Evolutionary conservation across 1,284 basidiomycete genomes (phyloP).

Genomic region (Caloboletus inedulis): DNA sequence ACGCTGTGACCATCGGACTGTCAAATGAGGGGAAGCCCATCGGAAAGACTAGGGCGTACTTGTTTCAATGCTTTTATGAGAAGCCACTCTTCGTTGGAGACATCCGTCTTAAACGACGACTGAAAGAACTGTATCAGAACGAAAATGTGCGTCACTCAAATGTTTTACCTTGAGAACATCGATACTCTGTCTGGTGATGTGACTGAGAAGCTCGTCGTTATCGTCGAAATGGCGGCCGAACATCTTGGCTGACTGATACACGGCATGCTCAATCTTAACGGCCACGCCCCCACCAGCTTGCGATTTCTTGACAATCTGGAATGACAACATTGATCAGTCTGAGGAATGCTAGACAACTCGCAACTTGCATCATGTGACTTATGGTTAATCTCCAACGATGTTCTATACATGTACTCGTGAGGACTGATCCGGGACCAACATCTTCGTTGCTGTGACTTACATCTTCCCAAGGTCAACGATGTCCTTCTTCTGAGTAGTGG

Average conservation of each 20-base stretch:
- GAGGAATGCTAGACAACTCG: background rate
- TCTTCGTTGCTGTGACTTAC: slow-evolving; percentile 45
- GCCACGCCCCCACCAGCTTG: slow-evolving; percentile 96
- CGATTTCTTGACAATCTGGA: slow-evolving; percentile 83
- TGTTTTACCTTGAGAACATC: slow-evolving; percentile 83
- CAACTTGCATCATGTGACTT: slow-evolving; percentile 66
- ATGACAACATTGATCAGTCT: slow-evolving; percentile 16
- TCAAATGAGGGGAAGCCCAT: background rate
- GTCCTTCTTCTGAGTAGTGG: slow-evolving; percentile 85
- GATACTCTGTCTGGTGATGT: slow-evolving; percentile 89
- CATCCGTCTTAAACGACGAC: slow-evolving; percentile 87
- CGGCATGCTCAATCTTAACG: slow-evolving; percentile 97
- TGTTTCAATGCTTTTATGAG: slow-evolving; percentile 92
- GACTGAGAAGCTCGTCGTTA: slow-evolving; percentile 90
- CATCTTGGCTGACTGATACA: slow-evolving; percentile 94
- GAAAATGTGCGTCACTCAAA: background rate
- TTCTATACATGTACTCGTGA: slow-evolving; percentile 47
- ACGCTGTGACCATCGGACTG: slow-evolving; percentile 29
- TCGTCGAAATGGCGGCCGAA: slow-evolving; percentile 95
- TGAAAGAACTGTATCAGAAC: slow-evolving; percentile 32
- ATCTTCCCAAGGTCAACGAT: slow-evolving; percentile 93
- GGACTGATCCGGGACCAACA: slow-evolving; percentile 1
- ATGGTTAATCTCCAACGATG: slow-evolving; percentile 95
- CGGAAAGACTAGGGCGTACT: slow-evolving; percentile 41
- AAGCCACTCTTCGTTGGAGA: slow-evolving; percentile 90